Conservation (phyloP, 768 basidiomycete genomes). For the Boletus rubropictus region DNA sequence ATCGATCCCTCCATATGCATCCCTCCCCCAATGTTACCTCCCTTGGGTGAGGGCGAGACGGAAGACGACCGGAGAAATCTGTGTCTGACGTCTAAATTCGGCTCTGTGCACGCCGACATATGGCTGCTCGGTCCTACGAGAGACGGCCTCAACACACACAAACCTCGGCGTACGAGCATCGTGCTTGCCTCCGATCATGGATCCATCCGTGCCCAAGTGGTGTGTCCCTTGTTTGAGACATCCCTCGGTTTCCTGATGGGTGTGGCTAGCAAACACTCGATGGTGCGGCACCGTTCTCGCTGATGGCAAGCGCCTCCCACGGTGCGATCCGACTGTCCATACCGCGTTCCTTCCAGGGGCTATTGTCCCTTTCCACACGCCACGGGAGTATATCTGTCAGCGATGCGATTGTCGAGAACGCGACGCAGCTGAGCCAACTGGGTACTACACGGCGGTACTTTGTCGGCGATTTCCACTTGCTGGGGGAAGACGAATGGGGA, state of each 20-base stretch:
- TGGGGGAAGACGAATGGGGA: conserved; percentile 18
- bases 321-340: conserved; percentile 14
- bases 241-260: background rate
- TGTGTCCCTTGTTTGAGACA: conserved; percentile 3
- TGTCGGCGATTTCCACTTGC: conserved; percentile 18
- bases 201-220: conserved; percentile 14
- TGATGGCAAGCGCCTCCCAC: conserved; percentile 8
- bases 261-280: conserved; percentile 13
- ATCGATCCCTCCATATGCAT: conserved; percentile 40
- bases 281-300: conserved; percentile 10
- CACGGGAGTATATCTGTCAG: conserved; percentile 15
- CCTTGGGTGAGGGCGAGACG: conserved; percentile 31
- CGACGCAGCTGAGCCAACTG: conserved; percentile 22
- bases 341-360: conserved; percentile 21
- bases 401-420: conserved; percentile 10
- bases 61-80: conserved; percentile 39
- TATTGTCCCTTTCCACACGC: conserved; percentile 14
- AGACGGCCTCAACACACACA: conserved; percentile 5
- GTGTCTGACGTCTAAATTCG: conserved; percentile 29
- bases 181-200: conserved; percentile 17
- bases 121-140: conserved; percentile 25
- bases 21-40: conserved; percentile 36
- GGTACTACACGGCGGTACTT: conserved; percentile 18
- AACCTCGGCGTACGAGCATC: conserved; percentile 16
- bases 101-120: conserved; percentile 36